Conservation (phyloP, 106 monocot genomes). For the Hemerocallis citrina region DNA sequence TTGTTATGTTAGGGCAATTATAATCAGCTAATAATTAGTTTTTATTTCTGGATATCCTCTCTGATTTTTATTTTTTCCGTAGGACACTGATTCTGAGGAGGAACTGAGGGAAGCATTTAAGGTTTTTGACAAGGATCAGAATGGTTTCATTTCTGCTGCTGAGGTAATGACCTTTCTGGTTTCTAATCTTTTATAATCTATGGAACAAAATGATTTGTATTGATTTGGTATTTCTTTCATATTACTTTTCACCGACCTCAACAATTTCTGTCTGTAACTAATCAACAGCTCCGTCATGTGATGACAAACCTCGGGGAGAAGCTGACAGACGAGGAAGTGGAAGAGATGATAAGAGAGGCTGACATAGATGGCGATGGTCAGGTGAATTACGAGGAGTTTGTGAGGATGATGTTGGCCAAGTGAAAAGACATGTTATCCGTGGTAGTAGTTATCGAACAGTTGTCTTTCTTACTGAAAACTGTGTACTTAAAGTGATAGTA, state of each 20-base stretch:
- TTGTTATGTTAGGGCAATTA: no score
- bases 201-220: no score
- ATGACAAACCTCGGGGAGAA: slow-evolving; percentile 30
- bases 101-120: slow-evolving; percentile 25
- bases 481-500: no score
- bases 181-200: not conserved
- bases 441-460: no score
- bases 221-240: not conserved
- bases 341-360: slow-evolving; percentile 28
- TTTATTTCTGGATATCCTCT: no score
- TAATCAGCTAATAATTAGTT: no score
- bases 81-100: slow-evolving; percentile 35
- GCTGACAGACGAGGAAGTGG: slow-evolving; percentile 22
- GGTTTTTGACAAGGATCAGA: slow-evolving; percentile 32
- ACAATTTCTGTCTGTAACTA: not conserved
- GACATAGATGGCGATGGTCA: slow-evolving; percentile 27
- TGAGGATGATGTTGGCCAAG: slow-evolving; percentile 25
- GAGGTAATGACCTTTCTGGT: slow-evolving; percentile 14
- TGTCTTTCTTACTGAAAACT: no score
- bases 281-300: slow-evolving; percentile 22
- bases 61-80: no score
- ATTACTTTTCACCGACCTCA: not conserved
- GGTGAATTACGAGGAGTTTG: slow-evolving; percentile 28
- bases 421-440: not conserved
- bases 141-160: slow-evolving; percentile 36